Evolutionary conservation across 1,139 yeast genomes (phyloP), one percentile per base, ranked within the genome.

Genomic region (Debaryomyces subglobosus): DNA sequence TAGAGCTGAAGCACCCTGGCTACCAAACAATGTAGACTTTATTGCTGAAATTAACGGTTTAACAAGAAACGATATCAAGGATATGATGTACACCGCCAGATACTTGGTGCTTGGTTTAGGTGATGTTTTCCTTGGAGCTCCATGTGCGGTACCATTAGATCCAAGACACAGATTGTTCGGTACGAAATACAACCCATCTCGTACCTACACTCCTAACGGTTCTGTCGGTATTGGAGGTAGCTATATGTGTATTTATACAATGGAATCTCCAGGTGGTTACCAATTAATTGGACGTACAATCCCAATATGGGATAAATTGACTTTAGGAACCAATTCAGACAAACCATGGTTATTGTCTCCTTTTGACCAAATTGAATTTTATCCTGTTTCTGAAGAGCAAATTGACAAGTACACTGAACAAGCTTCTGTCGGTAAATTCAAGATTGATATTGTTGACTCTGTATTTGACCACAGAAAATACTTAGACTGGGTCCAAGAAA

Each of bases 231-330:
- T 94, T 65, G 99, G 98, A 56, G 98, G 98, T 58, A 90, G 86
- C 86, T 94, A 91, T 77, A 91, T 92, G 97, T 92, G 98, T 75
- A 92, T 94, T 59, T 94, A 94, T 70, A 91, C 98, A 40, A 91
- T 92, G 92, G 97, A 92, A 60, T 89, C 97, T 23, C 99, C 99
- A 46, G 99, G 99, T 71, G 99, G 99, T 27, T 94, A 94, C 70
- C 98, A 92, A 73, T 79, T 94, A 60, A 94, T 91, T 54, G 99
- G 98, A 49, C 83, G 98, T 65, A 94, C 99, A 4, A 85, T 94
- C 56, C 98, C 98, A 50, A 92, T 92, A 58, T 94, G 99, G 99
- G 98, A 94, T 68, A 92, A 90, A 72, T 79, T 92, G 60, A 79
- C 89, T 30, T 75, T 94, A 52, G 94, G 94, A 45, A 70, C 74